Conservation (phyloP, 208 protist genomes). For the Tritrichomonas musculus region DNA sequence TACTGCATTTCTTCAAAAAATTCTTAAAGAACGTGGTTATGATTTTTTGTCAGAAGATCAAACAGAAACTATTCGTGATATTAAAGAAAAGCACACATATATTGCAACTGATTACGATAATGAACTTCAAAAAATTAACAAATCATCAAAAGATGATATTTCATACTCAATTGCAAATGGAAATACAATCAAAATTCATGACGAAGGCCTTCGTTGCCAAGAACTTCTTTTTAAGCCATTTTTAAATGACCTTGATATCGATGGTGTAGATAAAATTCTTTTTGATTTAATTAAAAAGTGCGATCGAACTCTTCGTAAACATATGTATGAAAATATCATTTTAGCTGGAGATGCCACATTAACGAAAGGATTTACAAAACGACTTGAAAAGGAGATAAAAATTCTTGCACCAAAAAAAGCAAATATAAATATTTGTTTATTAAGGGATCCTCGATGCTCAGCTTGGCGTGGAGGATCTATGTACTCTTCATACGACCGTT, state of each 20-base stretch:
- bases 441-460: no score
- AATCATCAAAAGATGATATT: constrained; percentile 38
- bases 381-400: no score
- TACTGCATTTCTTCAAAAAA: constrained; percentile 43
- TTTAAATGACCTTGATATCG: constrained; percentile 37
- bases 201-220: constrained; percentile 38
- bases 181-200: constrained; percentile 30
- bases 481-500: no score
- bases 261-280: constrained; percentile 35
- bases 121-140: constrained; percentile 11
- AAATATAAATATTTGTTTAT: no score
- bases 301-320: constrained; percentile 9
- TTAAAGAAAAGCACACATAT: no score
- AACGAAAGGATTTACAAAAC: constrained; percentile 36
- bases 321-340: constrained; percentile 40
- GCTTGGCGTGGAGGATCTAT: no score
- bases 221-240: constrained; percentile 43
- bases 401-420: no score
- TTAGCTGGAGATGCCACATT: constrained; percentile 40
- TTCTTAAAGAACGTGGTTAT: constrained; percentile 43
- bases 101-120: constrained; percentile 45
- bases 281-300: constrained; percentile 42
- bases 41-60: constrained; percentile 48
- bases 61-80: constrained; percentile 49
- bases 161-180: constrained; percentile 33